These are phyloP conservation scores for Phytophthora litchii DNA, from an alignment of 352 stramenopile genomes.

Conservation along the genomic window DNA sequence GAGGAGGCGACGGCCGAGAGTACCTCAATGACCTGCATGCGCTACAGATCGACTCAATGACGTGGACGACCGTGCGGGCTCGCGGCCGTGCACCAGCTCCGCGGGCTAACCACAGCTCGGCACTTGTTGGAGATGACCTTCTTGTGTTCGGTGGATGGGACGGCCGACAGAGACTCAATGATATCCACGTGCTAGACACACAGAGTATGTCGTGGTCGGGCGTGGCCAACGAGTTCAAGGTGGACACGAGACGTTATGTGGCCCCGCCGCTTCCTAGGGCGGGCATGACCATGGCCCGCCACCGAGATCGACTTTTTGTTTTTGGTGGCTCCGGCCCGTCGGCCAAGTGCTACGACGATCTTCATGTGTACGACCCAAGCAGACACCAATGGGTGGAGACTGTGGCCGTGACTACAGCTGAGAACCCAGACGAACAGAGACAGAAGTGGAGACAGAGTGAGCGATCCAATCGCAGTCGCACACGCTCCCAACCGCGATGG, in stretches of 20 bases:
- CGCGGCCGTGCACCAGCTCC: conserved; percentile 83
- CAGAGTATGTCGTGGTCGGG: conserved; percentile 88
- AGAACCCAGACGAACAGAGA: conserved; percentile 23
- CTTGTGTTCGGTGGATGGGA: conserved; percentile 97
- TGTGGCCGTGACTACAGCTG: conserved; percentile 19
- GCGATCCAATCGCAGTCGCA: conserved; percentile 19
- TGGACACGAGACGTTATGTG: conserved; percentile 38
- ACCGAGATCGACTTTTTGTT: conserved; percentile 92
- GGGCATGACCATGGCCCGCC: conserved; percentile 95
- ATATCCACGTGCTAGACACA: conserved; percentile 96
- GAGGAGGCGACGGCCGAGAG: conserved; percentile 93
- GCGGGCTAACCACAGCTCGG: conserved; percentile 95
- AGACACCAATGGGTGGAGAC: conserved; percentile 69
- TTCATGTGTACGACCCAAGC: conserved; percentile 92
- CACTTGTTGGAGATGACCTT: conserved; percentile 82
- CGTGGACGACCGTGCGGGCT: conserved; percentile 85
- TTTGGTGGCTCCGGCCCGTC: conserved; percentile 94
- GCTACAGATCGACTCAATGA: conserved; percentile 88
- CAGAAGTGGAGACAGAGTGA: conserved; percentile 29
- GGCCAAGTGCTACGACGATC: conserved; percentile 96
- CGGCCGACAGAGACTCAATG: conserved; percentile 93
- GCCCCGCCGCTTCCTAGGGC: conserved; percentile 89
- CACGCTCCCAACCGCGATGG: conserved; percentile 27
- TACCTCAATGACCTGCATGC: conserved; percentile 97
- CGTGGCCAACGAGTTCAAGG: conserved; percentile 41